Evolutionary conservation across 345 rosid genomes (phyloP), one percentile per base, ranked within the genome.

Genomic region (Eucalyptus cloeziana): DNA sequence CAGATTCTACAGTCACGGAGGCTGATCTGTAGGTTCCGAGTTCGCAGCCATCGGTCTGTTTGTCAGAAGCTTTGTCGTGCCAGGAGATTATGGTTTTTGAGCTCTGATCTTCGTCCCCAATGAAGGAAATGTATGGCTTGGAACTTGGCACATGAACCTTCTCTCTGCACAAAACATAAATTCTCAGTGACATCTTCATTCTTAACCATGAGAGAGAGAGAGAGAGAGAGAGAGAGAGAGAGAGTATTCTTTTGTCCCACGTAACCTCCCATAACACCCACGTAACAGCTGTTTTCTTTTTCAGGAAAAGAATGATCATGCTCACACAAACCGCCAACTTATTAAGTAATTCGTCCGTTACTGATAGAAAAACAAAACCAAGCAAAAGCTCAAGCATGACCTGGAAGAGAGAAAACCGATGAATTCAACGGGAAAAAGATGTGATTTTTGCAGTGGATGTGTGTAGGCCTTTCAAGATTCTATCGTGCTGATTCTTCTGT

Each of bases 11-110:
- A 6, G 95, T 91, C 79, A 95, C 98, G 8, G 99, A 93, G 24
- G 99, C 99, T 50, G 98, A 94, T 90, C 90, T 93, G 49, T 90
- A 95, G 17, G 99, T 98, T 88, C 99, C 99, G 7, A 96, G 92
- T 45, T 89, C 92, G 27, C 6, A 25, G 12, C 97, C 98, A 86
- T 90, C 51, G 81, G 86, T 86, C 86, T 85, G 94, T 15, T 37
- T 90, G 90, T 98, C 99, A 44, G 98, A 96, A 62, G 99, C 95
- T 91, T 95, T 98, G 87, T 94, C 90, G 79, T 90, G 89, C 99
- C 99, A 97, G 37, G 92, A 89, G 89, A 97, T 94, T 43, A 94
- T 86, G 5, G 97, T 96, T 5, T 93, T 93, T n/a, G 86, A 90
- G 27, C 85, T 91, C 60, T 85, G 76, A 40, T 88, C 91, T 89